Base-by-base conservation (phyloP, 164 flowering plant species). In the Euptelea pleiosperma region DNA sequence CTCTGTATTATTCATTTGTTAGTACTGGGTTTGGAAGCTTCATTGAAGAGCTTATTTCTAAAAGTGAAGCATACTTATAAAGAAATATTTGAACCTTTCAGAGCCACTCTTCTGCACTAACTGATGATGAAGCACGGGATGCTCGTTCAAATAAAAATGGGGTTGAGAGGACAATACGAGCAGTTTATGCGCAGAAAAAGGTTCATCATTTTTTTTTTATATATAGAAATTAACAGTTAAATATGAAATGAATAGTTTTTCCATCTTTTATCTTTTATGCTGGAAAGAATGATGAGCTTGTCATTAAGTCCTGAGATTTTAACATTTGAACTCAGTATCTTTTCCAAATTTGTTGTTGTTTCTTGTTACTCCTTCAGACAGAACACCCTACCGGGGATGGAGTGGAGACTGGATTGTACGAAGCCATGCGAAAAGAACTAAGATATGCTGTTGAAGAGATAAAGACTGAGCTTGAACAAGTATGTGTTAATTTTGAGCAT, bases 71-170 rank as follows among this genome's bases (percentile, higher is more conserved):
- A 8, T 51, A 29, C 7, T 43, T 58, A 51, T 25, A 9, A 33
- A 19, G 10, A 11, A 25, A 46, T 41, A n/a, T 26, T 63, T 40
- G 26, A 50, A n/a, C 11, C 46, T 59, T 69, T 49, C 87, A 94
- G 97, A 91, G 95, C 70, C 87, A 81, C 25, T 88, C 97, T 36
- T 94, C 97, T 46, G 79, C 83, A 7, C 65, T 90, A 42, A 94
- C 96, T 44, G 99, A 94, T 76, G 99, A 91, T 74, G 97, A 89
- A 67, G 76, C 70, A 12, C 76, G 48, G 57, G 89, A 82, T 73
- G 60, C 65, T 63, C 58, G 42, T 56, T 62, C 64, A 26, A 39
- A 52, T 36, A 81, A 60, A 68, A 67, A 71, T 66, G 88, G 79
- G 31, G 55, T 30, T 60, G 94, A 78, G 75, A 81, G 72, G 75